Conservation (phyloP, 78 protist species). For the Guillardia theta region DNA sequence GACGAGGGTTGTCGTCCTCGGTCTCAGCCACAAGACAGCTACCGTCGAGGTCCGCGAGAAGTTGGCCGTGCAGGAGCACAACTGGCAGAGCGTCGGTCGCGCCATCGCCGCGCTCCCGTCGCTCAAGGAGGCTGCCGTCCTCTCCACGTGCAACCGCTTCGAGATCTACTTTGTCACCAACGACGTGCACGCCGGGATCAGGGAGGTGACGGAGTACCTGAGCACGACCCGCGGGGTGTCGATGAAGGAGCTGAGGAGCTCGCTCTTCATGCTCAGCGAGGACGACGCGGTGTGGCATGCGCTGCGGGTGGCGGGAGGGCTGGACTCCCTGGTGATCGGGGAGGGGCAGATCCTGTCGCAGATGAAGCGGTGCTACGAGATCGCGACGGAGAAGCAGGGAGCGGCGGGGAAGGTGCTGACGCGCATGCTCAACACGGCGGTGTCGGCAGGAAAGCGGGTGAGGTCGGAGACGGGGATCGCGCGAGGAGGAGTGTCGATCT, state of each 20-base stretch:
- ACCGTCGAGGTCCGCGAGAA: slow-evolving; percentile 57
- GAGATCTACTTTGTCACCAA: slow-evolving; percentile 38
- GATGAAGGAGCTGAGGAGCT: neutral
- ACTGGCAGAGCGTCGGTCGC: slow-evolving; percentile 30
- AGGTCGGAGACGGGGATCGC: slow-evolving; percentile 58
- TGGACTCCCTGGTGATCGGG: slow-evolving; percentile 62
- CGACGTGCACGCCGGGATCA: neutral
- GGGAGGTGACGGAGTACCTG: neutral
- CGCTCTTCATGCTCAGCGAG: slow-evolving; percentile 47
- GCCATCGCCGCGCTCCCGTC: neutral
- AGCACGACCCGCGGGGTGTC: neutral
- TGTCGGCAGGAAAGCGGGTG: slow-evolving; percentile 51
- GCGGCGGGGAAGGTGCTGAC: slow-evolving; percentile 33
- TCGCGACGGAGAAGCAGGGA: neutral
- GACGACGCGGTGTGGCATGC: slow-evolving; percentile 50
- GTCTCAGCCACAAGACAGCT: slow-evolving; percentile 55
- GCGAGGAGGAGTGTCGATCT: slow-evolving; percentile 56
- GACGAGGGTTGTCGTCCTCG: slow-evolving; percentile 37
- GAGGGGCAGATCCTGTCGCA: slow-evolving; percentile 63
- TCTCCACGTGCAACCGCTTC: slow-evolving; percentile 65
- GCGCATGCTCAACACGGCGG: slow-evolving; percentile 39
- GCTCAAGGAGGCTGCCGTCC: slow-evolving; percentile 53
- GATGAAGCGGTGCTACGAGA: neutral
- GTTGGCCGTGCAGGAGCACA: slow-evolving; percentile 27
- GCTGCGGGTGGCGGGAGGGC: slow-evolving; percentile 53